phyloP scores from a whole-genome alignment of 108 stramenopile genomes.

The Aurantiochytrium sp. region DNA sequence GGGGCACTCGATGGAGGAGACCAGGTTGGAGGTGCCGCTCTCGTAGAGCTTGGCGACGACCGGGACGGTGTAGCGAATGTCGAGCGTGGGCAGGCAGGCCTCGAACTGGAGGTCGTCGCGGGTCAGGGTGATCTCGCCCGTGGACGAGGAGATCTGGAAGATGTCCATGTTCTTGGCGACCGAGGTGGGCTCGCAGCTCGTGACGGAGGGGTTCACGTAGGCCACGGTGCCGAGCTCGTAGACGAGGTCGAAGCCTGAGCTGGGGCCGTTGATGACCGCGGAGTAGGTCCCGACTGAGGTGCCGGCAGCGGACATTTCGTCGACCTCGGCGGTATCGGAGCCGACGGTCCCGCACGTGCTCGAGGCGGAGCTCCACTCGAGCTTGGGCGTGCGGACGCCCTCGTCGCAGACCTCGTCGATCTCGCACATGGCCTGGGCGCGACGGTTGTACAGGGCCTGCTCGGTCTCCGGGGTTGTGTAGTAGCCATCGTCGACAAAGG shows the following conservation, averaged over 20 bases:
- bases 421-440: not conserved
- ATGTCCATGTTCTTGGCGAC: not conserved
- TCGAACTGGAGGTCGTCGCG: not conserved
- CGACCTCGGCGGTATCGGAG: not conserved
- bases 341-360: not conserved
- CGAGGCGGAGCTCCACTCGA: not conserved
- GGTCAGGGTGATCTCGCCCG: not conserved
- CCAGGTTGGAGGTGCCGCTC: not conserved
- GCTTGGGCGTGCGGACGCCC: not conserved
- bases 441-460: not conserved
- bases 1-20: not conserved
- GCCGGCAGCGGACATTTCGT: not conserved
- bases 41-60: not conserved
- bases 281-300: not conserved
- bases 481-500: not conserved
- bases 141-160: not conserved
- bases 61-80: not conserved
- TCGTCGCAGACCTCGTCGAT: not conserved
- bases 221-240: not conserved
- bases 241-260: not conserved
- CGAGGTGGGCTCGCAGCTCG: slow-evolving; percentile 11
- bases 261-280: not conserved
- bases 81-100: not conserved
- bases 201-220: not conserved
- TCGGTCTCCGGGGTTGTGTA: not conserved